Conservation (phyloP, 1,284 basidiomycete genomes). For the Pseudozyma hubeiensis region DNA sequence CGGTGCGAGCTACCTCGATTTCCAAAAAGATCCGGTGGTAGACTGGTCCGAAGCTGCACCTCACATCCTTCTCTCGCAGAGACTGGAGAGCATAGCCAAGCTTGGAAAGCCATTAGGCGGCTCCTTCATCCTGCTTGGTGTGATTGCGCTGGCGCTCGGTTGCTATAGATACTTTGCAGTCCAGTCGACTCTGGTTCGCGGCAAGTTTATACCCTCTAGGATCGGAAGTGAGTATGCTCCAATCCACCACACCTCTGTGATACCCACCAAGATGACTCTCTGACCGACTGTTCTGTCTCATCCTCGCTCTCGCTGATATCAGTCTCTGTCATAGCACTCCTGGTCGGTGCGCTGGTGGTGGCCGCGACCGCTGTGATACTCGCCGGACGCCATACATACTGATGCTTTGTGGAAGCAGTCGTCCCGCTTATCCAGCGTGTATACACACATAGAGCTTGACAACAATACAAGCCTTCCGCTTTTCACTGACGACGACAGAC, state of each 20-base stretch:
- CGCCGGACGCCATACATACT: conserved; percentile 17
- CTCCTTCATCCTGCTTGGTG: conserved; percentile 57
- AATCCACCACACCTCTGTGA: background rate
- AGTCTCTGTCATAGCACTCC: conserved; percentile 40
- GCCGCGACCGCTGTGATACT: conserved; percentile 50
- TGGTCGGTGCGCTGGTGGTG: conserved; percentile 46
- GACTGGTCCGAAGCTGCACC: conserved; percentile 11
- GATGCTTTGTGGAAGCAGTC: background rate
- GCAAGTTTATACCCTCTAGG: conserved; percentile 57
- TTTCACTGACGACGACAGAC: background rate
- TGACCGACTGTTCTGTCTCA: background rate
- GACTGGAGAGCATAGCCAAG: conserved; percentile 37
- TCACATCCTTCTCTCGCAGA: conserved; percentile 15
- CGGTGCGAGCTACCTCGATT: conserved; percentile 14
- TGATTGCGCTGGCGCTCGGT: conserved; percentile 51
- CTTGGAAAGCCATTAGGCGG: conserved; percentile 60
- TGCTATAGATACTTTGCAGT: conserved; percentile 58
- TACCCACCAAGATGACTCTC: background rate
- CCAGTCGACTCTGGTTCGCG: conserved; percentile 46
- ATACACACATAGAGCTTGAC: background rate
- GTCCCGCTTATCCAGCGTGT: no score
- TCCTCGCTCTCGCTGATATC: background rate
- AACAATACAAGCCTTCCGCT: no score
- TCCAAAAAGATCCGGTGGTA: conserved; percentile 8
- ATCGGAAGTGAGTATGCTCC: conserved; percentile 49